Base-by-base conservation (phyloP, 805 yeast genomes). In the Blastobotrys peoriensis region DNA sequence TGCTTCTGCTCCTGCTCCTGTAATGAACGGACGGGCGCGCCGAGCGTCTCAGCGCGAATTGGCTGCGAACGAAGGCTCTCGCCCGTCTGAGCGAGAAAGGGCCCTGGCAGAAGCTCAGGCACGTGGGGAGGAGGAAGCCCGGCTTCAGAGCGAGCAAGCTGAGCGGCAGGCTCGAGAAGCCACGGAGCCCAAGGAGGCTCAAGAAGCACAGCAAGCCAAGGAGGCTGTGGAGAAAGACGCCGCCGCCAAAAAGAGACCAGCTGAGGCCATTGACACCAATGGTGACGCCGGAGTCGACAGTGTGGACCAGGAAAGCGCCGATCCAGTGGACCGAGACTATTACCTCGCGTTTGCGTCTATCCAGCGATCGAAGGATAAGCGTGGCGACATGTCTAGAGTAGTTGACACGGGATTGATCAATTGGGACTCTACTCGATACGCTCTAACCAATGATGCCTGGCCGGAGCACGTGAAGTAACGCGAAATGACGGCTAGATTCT, bases 361-460 rank as follows among this genome's bases (percentile, higher is more conserved):
- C 36, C 48, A 41, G 30, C 36, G 38, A 21, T 33, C 27, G 15
- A 41, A 41, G 23, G 33, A 33, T 15, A 28, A 21, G 17, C 23
- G 35, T n/a, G 48, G 40, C 39, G 40, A 35, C 30, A 21, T 25
- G 9, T 17, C 19, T 20, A 13, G 30, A 25, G 40, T 45, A 6
- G 40, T 41, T 6, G 48, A 45, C 22, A 41, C 48, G n/a, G 48
- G 48, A 3, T 27, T 45, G 5, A 39, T 45, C 17, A 45, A 45
- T 22, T 45, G 48, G 48, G 48, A 45, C 19, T 22, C 41, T 5
- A 38, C 35, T 13, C 16, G 48, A 22, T 45, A 45, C 36, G 10
- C 33, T 27, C 33, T 38, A 25, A 8, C 30, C 30, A 25, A 25
- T 25, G 30, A n/a, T n/a, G n/a, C n/a, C n/a, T n/a, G n/a, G n/a